Base-by-base conservation (phyloP, 176 grass and related monocot genomes). In the Phyllostachys edulis region DNA sequence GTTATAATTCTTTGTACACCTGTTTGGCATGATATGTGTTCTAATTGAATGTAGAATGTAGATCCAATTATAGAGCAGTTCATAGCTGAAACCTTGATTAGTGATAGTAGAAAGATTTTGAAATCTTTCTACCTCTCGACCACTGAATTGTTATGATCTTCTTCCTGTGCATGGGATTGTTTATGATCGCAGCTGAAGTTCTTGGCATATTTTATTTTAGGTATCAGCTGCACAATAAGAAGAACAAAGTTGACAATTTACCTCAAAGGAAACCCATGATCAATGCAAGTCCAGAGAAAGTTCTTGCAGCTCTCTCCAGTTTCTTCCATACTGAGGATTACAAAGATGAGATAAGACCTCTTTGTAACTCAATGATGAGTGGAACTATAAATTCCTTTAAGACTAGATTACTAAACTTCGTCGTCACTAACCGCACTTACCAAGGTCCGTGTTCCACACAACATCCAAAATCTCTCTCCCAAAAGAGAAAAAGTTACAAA, bases 331-430 rank as follows among this genome's bases (percentile, higher is more conserved):
- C 66, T 7, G 93, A 90, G 64, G 90, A 99, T 83, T 96, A 87
- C 80, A 94, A 44, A 63, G 93, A 99, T 82, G 51, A 82, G 29
- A 81, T 44, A 13, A 91, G 82, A 78, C 85, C 93, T 83, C 85
- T 99, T 80, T 96, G 89, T 71, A 90, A 73, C 67, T 96, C 91
- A 88, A 44, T 99, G 37, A 57, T 92, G 72, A 70, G 77, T 92
- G 89, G 93, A 68, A 85, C 85, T 34, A 99, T 92, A 74, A 99
- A 99, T 90, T 88, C 91, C 8, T 94, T 34, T 45, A 99, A 90
- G 88, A 83, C 76, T 83, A 92, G 93, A 81, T 68, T 90, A 73
- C 82, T 99, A 66, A 88, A 85, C 67, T 96, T 99, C 23, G 18
- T 76, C 44, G 52, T 62, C 41, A 44, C 66, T 29, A 94, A 92